Base-by-base conservation (phyloP, 1,284 basidiomycete species). In the Xanthoconium separans region DNA sequence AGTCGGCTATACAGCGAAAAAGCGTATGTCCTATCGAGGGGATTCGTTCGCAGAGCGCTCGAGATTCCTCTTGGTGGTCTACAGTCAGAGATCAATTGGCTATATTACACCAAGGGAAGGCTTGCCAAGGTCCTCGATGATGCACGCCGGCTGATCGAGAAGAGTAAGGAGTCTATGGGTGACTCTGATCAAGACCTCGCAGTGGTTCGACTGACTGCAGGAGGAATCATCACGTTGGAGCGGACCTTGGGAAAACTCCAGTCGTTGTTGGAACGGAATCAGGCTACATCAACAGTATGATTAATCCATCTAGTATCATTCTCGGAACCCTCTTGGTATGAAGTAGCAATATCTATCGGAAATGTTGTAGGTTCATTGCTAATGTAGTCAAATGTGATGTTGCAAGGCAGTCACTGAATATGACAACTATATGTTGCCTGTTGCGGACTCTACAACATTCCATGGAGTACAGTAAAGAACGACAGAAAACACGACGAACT, bases 1-100 rank as follows among this genome's bases (percentile, higher is more conserved):
- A 90, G 89, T 65, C 88, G 90, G 44, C 69, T 93, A 10, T 95
- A 95, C 73, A 93, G 79, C 69, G 95, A 97, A 72, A 95, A 95
- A 72, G 93, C 93, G 2, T 97, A 91, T 65, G 91, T 96, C 40
- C 79, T 96, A 30, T 93, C 94, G 7, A 80, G 94, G 29, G 89
- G 86, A 5, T 97, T 97, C 69, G 86, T 97, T 43, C 86, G 87
- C 16, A 85, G 89, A 12, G 93, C 92, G 6, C 80, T 97, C 13
- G 89, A 93, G 69, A 77, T 85, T 30, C 88, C 90, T 13, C 79
- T 87, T 2, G 78, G 83, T 29, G 83, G 86, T 2, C 75, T 98
- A 31, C 85, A 89, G 58, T 65, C 75, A 6, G 94, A 95, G 73
- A 77, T 97, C 47, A 70, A 74, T 27, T 85, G 87, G 78, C 75